Base-by-base conservation (phyloP, 2,329 filamentous ascomycete species). In the Cercospora canescens region DNA sequence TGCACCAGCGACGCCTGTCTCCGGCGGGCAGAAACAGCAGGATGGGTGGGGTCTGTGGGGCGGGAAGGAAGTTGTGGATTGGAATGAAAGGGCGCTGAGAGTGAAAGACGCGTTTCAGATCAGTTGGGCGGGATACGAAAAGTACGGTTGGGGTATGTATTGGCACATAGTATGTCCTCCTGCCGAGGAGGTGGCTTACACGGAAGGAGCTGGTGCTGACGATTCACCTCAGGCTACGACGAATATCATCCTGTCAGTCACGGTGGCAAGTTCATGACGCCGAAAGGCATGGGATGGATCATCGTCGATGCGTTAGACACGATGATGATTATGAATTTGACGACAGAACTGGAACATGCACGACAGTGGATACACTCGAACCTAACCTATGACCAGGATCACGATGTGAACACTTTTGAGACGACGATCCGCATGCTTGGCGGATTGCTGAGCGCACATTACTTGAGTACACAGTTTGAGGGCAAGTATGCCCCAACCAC, bases 361-460 rank as follows among this genome's bases (percentile, higher is more conserved):
- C 86, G 94, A 63, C 87, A 96, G 76, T 99, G 95, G 95, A 88
- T 99, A 56, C 85, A 91, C 1, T 89, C 88, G 4, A 89, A 89
- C 7, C 80, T 98, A 69, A 89, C 89, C 11, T 98, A 96, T 81
- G 89, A 97, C 67, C 93, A 97, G 78, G 86, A 97, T 74, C 93
- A 97, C 77, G 93, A 97, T 77, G 94, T 99, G 63, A 98, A 93
- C 78, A 97, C 93, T 0, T 99, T 98, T 73, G 95, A 99, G 81
- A 98, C 94, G 7, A 98, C 94, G 0, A 98, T 98, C 73, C 91
- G 95, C 60, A 98, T 98, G 94, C 84, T 99, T 58, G 95, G 95
- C 16, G 95, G 95, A 11, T 83, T 99, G 48, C 84, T 99, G 35
- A 94, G 94, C 1, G 95, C 95, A 9, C 93, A 99, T 78, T 98